phyloP scores from a whole-genome alignment of 208 protist genomes.

The Acanthamoeba quina region DNA sequence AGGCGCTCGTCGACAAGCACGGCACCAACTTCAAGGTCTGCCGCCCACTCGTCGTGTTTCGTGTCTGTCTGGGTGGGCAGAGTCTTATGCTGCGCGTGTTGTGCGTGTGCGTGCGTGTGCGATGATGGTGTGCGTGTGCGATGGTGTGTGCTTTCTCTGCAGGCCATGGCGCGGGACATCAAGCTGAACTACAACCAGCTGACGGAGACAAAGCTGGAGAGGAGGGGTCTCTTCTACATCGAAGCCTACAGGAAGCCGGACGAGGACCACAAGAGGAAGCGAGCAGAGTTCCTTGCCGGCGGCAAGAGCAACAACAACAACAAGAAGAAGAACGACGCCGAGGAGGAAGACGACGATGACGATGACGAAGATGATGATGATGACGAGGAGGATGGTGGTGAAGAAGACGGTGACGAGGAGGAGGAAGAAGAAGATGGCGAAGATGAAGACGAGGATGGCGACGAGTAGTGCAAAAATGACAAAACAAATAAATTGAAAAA shows the following conservation, averaged over 20 bases:
- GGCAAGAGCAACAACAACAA: background rate
- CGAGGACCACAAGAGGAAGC: background rate
- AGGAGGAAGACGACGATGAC: background rate
- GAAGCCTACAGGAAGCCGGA: background rate
- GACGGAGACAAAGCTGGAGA: background rate
- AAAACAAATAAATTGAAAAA: no score
- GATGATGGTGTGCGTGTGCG: no score
- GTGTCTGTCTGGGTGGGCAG: background rate
- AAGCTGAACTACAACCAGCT: slow-evolving; percentile 13
- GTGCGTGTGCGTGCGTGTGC: no score
- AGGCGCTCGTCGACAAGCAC: slow-evolving; percentile 24
- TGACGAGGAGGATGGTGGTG: background rate
- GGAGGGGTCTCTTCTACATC: background rate
- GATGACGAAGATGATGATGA: background rate
- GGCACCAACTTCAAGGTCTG: slow-evolving; percentile 29
- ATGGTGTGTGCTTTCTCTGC: background rate
- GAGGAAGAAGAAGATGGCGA: no score
- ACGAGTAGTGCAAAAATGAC: no score
- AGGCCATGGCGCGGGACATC: slow-evolving; percentile 24
- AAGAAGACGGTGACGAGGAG: background rate
- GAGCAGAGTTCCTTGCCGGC: background rate
- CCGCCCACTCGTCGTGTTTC: background rate
- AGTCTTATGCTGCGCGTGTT: background rate
- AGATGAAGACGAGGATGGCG: no score
- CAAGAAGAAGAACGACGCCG: background rate